These are phyloP conservation scores for Aspergillus diversus DNA, from an alignment of 495 filamentous ascomycete species.

Conservation along the genomic window DNA sequence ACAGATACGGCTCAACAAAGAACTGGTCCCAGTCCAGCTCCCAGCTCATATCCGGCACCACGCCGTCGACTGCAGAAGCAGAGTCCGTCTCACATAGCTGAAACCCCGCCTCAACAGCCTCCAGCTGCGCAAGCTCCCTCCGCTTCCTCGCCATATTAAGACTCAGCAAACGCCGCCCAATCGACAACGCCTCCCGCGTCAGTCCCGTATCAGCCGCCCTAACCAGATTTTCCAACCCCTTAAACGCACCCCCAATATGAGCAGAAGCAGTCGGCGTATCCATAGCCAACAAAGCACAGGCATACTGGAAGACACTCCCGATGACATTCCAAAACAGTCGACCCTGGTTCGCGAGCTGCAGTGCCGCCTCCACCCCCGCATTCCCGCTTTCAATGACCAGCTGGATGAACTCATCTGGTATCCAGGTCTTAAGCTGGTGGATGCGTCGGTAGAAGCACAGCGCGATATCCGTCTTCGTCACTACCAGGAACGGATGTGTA, in stretches of 20 bases:
- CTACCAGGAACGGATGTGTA: slow-evolving; percentile 35
- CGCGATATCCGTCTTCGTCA: slow-evolving; percentile 36
- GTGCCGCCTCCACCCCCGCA: slow-evolving; percentile 29
- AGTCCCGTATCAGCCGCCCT: slow-evolving; percentile 32
- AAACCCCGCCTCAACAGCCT: slow-evolving; percentile 36
- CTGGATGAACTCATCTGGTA: slow-evolving; percentile 29
- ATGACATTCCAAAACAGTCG: slow-evolving; percentile 40
- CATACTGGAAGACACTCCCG: slow-evolving; percentile 39
- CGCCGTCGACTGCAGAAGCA: too few species aligned
- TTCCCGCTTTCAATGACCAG: slow-evolving; percentile 33
- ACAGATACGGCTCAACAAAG: slow-evolving; percentile 35
- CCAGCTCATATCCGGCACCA: slow-evolving; percentile 31
- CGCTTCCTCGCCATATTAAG: slow-evolving; percentile 36
- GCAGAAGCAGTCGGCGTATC: slow-evolving; percentile 30
- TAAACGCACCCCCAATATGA: slow-evolving; percentile 31
- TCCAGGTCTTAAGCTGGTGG: slow-evolving; percentile 31
- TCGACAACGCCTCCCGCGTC: slow-evolving; percentile 36
- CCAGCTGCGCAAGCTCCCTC: slow-evolving; percentile 33
- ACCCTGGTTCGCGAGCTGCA: slow-evolving; percentile 31
- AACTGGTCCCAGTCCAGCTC: slow-evolving; percentile 35
- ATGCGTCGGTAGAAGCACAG: slow-evolving; percentile 40
- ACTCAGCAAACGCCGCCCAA: slow-evolving; percentile 35
- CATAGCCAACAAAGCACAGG: slow-evolving; percentile 34
- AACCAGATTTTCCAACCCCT: slow-evolving; percentile 35
- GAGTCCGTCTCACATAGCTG: too few species aligned